Conservation (phyloP, 176 grass and related monocot genomes). For the Canna indica region DNA sequence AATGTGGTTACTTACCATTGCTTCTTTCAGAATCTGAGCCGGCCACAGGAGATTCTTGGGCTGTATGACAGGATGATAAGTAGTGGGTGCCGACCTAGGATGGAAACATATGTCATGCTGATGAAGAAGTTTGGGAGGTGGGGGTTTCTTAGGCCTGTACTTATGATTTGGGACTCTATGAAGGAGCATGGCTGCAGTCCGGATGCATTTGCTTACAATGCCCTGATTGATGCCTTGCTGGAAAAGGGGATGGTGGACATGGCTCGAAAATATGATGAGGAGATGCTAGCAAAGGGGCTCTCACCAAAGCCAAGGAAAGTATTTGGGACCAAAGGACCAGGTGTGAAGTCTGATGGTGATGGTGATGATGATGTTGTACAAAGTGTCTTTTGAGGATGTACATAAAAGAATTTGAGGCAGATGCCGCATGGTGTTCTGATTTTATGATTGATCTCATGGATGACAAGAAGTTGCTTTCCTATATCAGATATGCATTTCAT, state of each 20-base stretch:
- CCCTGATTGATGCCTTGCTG: slow-evolving; percentile 68
- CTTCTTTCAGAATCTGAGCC: slow-evolving; percentile 74
- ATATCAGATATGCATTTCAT: neutral
- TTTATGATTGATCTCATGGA: neutral
- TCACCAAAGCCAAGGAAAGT: slow-evolving; percentile 70
- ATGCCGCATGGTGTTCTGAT: neutral
- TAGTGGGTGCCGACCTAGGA: slow-evolving; percentile 52
- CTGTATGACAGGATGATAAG: slow-evolving; percentile 79
- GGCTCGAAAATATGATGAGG: slow-evolving; percentile 72
- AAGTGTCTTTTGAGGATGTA: slow-evolving; percentile 28
- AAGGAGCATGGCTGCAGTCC: slow-evolving; percentile 65
- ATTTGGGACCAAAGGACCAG: slow-evolving; percentile 32
- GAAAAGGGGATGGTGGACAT: slow-evolving; percentile 78
- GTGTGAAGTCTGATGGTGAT: slow-evolving; percentile 1
- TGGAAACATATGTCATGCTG: slow-evolving; percentile 93
- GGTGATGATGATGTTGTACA: slow-evolving; percentile 36
- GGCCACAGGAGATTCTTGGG: slow-evolving; percentile 63
- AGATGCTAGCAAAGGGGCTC: slow-evolving; percentile 70
- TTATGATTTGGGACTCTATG: slow-evolving; percentile 67
- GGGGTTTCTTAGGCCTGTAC: slow-evolving; percentile 73
- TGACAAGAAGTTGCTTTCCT: neutral
- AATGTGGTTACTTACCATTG: slow-evolving; percentile 79
- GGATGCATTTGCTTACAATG: slow-evolving; percentile 75
- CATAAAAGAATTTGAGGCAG: neutral
- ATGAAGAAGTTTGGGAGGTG: slow-evolving; percentile 90